phyloP scores from a whole-genome alignment of 1,284 basidiomycete species.

The Ceratobasidium sp. region DNA sequence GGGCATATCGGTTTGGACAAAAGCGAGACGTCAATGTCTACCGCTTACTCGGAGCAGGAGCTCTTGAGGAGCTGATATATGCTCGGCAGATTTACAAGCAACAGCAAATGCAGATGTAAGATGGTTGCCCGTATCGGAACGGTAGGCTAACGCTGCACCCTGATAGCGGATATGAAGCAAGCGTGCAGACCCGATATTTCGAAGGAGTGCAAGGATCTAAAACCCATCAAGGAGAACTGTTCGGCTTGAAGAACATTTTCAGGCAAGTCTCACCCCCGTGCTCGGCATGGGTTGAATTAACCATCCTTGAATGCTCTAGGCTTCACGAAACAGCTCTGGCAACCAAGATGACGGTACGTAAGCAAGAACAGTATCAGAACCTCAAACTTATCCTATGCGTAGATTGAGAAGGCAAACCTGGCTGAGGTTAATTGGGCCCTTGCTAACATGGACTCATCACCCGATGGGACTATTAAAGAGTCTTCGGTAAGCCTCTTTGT shows the following conservation, averaged over 20 bases:
- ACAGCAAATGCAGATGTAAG: conserved; percentile 81
- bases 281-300: background rate
- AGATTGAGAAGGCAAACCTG: conserved; percentile 81
- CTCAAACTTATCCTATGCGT: conserved; percentile 3
- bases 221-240: conserved; percentile 78
- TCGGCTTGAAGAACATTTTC: conserved; percentile 85
- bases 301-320: background rate
- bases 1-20: conserved; percentile 90
- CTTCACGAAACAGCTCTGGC: conserved; percentile 77
- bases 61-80: conserved; percentile 84
- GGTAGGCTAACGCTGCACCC: background rate
- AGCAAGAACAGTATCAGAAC: background rate
- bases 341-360: conserved; percentile 64
- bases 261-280: conserved; percentile 51
- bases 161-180: conserved; percentile 73
- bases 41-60: conserved; percentile 84
- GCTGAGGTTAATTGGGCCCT: conserved; percentile 81
- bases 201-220: conserved; percentile 82
- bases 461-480: conserved; percentile 41
- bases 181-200: conserved; percentile 83
- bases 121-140: background rate
- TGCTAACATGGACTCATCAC: conserved; percentile 63
- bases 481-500: conserved; percentile 4
- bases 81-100: conserved; percentile 90
- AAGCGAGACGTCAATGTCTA: conserved; percentile 86